phyloP scores from a whole-genome alignment of 2,329 filamentous ascomycete species.

The Metarhizium guizhouense region DNA sequence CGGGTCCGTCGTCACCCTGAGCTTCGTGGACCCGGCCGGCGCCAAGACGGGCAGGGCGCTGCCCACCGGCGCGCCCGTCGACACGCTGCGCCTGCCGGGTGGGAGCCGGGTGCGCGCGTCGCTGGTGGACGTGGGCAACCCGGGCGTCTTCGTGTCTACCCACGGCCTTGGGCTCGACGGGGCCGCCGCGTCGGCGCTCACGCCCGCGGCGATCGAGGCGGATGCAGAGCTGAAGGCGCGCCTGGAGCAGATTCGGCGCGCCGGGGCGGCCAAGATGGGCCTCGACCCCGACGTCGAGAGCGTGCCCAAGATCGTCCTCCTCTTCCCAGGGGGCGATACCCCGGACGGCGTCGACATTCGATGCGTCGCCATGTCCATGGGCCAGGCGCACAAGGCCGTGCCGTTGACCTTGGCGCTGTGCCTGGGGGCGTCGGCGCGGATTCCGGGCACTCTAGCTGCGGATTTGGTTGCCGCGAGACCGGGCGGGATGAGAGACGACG shows the following conservation, averaged over 20 bases:
- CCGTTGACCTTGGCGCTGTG: slow-evolving; percentile 46
- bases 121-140: slow-evolving; percentile 56
- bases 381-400: slow-evolving; percentile 46
- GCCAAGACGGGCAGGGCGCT: slow-evolving; percentile 48
- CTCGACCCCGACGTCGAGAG: slow-evolving; percentile 36
- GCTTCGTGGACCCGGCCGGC: slow-evolving; percentile 54
- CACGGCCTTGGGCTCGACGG: slow-evolving; percentile 38
- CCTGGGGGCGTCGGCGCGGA: slow-evolving; percentile 38
- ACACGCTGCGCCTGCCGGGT: slow-evolving; percentile 33
- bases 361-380: slow-evolving; percentile 43
- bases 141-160: slow-evolving; percentile 52
- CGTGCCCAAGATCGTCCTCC: slow-evolving; percentile 52
- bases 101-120: slow-evolving; percentile 36
- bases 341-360: slow-evolving; percentile 27
- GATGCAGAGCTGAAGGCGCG: slow-evolving; percentile 31
- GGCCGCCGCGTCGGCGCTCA: slow-evolving; percentile 36
- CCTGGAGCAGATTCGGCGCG: slow-evolving; percentile 47
- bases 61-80: slow-evolving; percentile 43
- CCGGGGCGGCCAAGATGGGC: slow-evolving; percentile 53
- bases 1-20: slow-evolving; percentile 46
- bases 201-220: slow-evolving; percentile 44
- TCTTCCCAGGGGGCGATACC: slow-evolving; percentile 27
- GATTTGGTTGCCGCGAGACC: slow-evolving; percentile 16
- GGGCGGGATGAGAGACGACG: slow-evolving; percentile 6
- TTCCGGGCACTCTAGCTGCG: slow-evolving; percentile 34